Evolutionary conservation across 139 green algal genomes (phyloP).

Genomic region (Picochlorum sp.): DNA sequence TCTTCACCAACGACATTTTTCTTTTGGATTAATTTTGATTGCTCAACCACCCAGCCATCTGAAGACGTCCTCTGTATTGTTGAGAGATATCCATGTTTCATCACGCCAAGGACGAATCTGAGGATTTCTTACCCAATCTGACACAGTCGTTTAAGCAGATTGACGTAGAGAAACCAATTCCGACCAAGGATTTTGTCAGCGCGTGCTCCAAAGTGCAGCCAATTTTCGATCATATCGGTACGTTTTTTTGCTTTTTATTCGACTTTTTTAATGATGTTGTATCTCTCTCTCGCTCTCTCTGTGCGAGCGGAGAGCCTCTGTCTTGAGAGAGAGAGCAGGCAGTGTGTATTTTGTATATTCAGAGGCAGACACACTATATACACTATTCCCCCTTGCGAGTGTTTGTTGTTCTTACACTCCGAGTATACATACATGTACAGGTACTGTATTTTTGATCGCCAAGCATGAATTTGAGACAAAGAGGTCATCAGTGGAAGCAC

Average conservation of each 20-base stretch:
- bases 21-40: too few relatives aligned
- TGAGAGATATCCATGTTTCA: conserved; percentile 3
- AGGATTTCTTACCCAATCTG: conserved; percentile 4
- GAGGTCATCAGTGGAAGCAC: conserved; percentile 28
- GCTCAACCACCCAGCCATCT: too few relatives aligned
- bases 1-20: too few relatives aligned
- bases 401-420: too few relatives aligned
- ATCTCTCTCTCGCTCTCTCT: background rate
- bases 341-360: too few relatives aligned
- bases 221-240: conserved; percentile 34
- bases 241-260: background rate
- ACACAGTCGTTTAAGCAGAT: conserved; percentile 10
- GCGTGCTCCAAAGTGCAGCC: conserved; percentile 19
- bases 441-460: conserved; percentile 31
- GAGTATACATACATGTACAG: background rate
- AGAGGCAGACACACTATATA: too few relatives aligned
- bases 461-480: conserved; percentile 29
- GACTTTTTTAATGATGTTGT: background rate
- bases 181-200: conserved; percentile 11
- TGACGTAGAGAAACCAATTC: background rate
- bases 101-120: background rate
- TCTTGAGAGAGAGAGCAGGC: too few relatives aligned
- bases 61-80: too few relatives aligned
- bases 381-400: too few relatives aligned
- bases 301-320: too few relatives aligned